Base-by-base conservation (phyloP, 1,139 yeast species). In the Scheffersomyces parashehatae region DNA sequence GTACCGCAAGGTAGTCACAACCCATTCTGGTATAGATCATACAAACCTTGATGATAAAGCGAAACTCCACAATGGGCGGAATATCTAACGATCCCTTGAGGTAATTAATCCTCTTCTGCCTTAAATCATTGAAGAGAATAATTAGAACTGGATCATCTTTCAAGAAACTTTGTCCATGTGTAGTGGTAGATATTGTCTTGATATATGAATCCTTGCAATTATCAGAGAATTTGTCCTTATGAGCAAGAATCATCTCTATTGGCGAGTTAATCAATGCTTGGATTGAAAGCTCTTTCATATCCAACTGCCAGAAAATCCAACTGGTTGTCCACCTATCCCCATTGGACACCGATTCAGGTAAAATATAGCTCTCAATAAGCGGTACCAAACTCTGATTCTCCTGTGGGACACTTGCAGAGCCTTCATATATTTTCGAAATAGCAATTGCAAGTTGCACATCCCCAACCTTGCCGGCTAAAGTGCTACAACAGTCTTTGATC, bases 21-120 rank as follows among this genome's bases (percentile, higher is more conserved):
- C 98, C 98, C 96, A 91, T 89, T 46, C 96, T 73, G 11, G 81
- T 73, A 56, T 89, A 88, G 45, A 88, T 85, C 37, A 77, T 68
- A 10, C 87, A 77, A 6, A 85, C 84, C 50, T 82, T 80, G 16
- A 79, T 59, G 10, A 90, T 76, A 55, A 84, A 82, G 11, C 75
- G 70, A 44, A 77, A 80, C 56, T 91, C 97, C 38, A 70, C 67
- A 3, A 58, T 54, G 3, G 74, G 67, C 24, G 74, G 68, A n/a
- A 82, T 62, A 28, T 65, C 68, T 28, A 72, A 49, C 0, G 82
- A 75, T 7, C 85, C 85, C 42, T 70, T 57, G 35, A 73, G 67
- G 50, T 81, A 77, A 43, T 70, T 68, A 31, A 73, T 53, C 48
- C 77, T 73, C 46, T 76, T 69, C 41, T 70, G 67, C 41, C 95